Conservation (phyloP, 2,329 filamentous ascomycete species). For the Teratosphaeriaceae sp. region DNA sequence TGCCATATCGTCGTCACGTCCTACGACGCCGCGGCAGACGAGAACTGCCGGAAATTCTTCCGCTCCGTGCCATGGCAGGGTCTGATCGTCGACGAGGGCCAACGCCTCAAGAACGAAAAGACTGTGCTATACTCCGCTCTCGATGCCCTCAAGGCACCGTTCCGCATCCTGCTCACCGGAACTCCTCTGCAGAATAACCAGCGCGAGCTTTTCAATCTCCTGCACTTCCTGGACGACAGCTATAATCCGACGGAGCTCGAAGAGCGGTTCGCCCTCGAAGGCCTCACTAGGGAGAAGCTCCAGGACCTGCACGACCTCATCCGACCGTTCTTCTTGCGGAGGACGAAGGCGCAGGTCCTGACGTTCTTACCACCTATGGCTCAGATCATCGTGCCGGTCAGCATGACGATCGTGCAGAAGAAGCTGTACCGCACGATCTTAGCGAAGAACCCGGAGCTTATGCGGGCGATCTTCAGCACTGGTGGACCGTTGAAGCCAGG, state of each 20-base stretch:
- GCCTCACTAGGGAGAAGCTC: constrained; percentile 78
- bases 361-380: constrained; percentile 89
- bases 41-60: constrained; percentile 62
- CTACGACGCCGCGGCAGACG: constrained; percentile 81
- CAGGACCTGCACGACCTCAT: constrained; percentile 76
- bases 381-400: constrained; percentile 92
- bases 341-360: constrained; percentile 85
- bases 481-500: constrained; percentile 52
- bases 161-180: constrained; percentile 76
- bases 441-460: constrained; percentile 80
- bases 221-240: constrained; percentile 80
- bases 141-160: constrained; percentile 66
- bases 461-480: constrained; percentile 71
- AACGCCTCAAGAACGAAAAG: constrained; percentile 89
- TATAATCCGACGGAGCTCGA: constrained; percentile 69
- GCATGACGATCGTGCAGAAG: constrained; percentile 89
- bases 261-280: constrained; percentile 54
- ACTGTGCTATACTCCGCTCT: constrained; percentile 74
- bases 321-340: constrained; percentile 61
- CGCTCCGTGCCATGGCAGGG: constrained; percentile 73
- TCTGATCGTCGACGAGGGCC: constrained; percentile 89
- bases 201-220: constrained; percentile 88
- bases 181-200: constrained; percentile 96
- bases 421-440: constrained; percentile 92
- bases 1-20: constrained; percentile 93